Evolutionary conservation across 2,329 filamentous ascomycete genomes (phyloP).

Genomic region (Fusarium sp.): DNA sequence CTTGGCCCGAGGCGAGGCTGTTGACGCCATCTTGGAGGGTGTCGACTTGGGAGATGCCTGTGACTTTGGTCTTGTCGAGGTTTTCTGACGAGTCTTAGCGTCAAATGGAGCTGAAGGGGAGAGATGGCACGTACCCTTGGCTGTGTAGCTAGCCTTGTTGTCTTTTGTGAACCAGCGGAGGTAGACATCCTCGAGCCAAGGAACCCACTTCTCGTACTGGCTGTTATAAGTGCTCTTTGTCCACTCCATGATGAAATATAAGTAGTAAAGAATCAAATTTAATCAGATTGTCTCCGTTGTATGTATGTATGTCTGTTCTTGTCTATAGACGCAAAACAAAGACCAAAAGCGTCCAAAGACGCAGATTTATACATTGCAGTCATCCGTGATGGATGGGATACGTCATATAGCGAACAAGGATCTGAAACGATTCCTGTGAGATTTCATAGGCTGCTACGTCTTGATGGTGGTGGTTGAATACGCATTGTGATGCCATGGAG

Average conservation of each 20-base stretch:
- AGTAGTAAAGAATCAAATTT: not conserved
- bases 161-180: slow-evolving; percentile 78
- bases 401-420: slow-evolving; percentile 35
- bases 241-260: slow-evolving; percentile 58
- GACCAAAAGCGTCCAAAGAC: not conserved
- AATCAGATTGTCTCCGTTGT: not conserved
- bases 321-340: not conserved
- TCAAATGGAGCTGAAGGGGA: fast-evolving
- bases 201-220: slow-evolving; percentile 79
- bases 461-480: slow-evolving; percentile 28
- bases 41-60: slow-evolving; percentile 72
- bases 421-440: slow-evolving; percentile 18
- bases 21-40: slow-evolving; percentile 73
- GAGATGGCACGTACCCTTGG: slow-evolving; percentile 63
- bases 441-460: slow-evolving; percentile 32
- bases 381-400: slow-evolving; percentile 25
- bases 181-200: slow-evolving; percentile 79
- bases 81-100: slow-evolving; percentile 57
- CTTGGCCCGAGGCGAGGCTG: slow-evolving; percentile 67
- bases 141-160: slow-evolving; percentile 77
- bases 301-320: not conserved
- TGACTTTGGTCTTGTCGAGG: slow-evolving; percentile 75
- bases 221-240: slow-evolving; percentile 71
- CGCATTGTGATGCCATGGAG: slow-evolving; percentile 37
- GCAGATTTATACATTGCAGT: slow-evolving; percentile 22